Percentiles rank a stretch among this genome's conserved stretches.
Conservation (phyloP, 164 flowering plant species). For the Protea cynaroides region DNA sequence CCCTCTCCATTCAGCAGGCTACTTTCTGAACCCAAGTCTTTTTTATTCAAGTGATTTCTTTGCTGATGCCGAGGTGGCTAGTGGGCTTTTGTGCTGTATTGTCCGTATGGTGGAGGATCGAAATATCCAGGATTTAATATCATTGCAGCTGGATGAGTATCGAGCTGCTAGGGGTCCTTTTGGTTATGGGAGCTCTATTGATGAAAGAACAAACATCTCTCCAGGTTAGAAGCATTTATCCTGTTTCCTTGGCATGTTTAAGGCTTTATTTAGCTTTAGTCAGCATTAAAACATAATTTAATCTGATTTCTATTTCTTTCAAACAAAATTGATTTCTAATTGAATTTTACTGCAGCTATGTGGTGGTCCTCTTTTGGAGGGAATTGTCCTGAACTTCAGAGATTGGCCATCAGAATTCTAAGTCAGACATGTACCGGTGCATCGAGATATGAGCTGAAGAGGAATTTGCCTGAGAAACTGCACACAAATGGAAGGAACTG, state of each 20-base stretch:
- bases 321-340: not conserved
- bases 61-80: slow-evolving; percentile 49
- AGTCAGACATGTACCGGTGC: slow-evolving; percentile 57
- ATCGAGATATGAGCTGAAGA: slow-evolving; percentile 34
- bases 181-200: slow-evolving; percentile 19
- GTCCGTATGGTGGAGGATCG: slow-evolving; percentile 33
- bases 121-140: slow-evolving; percentile 24
- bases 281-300: not conserved
- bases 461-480: slow-evolving; percentile 40
- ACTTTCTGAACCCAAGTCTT: slow-evolving; percentile 51
- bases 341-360: slow-evolving; percentile 30
- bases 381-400: slow-evolving; percentile 52
- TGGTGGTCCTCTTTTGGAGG: slow-evolving; percentile 68
- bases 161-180: slow-evolving; percentile 32
- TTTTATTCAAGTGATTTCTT: slow-evolving; percentile 40
- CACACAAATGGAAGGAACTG: slow-evolving; percentile 29
- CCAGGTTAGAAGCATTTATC: slow-evolving; percentile 32
- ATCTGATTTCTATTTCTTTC: not conserved
- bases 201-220: slow-evolving; percentile 21
- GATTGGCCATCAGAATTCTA: slow-evolving; percentile 43
- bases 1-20: slow-evolving; percentile 67
- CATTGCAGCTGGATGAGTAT: slow-evolving; percentile 41
- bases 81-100: slow-evolving; percentile 41
- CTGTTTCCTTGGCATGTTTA: not conserved
- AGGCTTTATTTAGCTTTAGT: not conserved